phyloP scores from a whole-genome alignment of 495 filamentous ascomycete species.

The Tuber calosporum region DNA sequence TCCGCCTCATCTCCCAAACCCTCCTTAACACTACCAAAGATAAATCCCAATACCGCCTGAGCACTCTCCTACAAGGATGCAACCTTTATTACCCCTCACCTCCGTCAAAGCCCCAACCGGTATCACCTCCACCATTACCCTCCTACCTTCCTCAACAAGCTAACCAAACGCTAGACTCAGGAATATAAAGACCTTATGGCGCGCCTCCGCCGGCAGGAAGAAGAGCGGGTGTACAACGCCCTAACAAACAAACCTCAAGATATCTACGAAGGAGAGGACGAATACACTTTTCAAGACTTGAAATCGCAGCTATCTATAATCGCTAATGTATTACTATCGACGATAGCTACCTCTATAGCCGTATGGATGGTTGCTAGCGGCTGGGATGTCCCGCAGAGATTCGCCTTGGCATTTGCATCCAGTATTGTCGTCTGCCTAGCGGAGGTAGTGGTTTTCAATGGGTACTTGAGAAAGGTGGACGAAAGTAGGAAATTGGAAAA shows the following conservation, averaged over 20 bases:
- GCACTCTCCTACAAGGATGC: conserved; percentile 58
- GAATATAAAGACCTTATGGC: conserved; percentile 90
- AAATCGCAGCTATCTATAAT: conserved; percentile 68
- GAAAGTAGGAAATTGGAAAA: conserved; percentile 62
- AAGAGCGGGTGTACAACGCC: conserved; percentile 68
- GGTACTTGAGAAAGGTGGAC: conserved; percentile 71
- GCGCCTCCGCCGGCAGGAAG: conserved; percentile 68
- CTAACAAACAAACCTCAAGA: conserved; percentile 57
- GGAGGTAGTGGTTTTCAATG: conserved; percentile 79
- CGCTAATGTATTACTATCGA: conserved; percentile 65
- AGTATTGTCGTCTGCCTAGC: conserved; percentile 69
- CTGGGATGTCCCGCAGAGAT: conserved; percentile 61
- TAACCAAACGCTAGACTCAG: conserved; percentile 51
- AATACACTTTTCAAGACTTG: conserved; percentile 55
- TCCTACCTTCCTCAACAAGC: conserved; percentile 29
- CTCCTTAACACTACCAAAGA: conserved; percentile 48
- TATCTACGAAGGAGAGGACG: conserved; percentile 52
- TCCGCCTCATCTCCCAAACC: conserved; percentile 12
- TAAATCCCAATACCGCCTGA: conserved; percentile 8
- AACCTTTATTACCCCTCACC: conserved; percentile 69
- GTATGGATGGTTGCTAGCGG: conserved; percentile 65
- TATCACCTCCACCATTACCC: conserved; percentile 44
- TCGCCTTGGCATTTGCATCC: conserved; percentile 63
- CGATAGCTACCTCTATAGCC: conserved; percentile 60
- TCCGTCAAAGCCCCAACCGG: conserved; percentile 68